Conservation (phyloP, 495 filamentous ascomycete species). For the Aspergillus ostianus region DNA sequence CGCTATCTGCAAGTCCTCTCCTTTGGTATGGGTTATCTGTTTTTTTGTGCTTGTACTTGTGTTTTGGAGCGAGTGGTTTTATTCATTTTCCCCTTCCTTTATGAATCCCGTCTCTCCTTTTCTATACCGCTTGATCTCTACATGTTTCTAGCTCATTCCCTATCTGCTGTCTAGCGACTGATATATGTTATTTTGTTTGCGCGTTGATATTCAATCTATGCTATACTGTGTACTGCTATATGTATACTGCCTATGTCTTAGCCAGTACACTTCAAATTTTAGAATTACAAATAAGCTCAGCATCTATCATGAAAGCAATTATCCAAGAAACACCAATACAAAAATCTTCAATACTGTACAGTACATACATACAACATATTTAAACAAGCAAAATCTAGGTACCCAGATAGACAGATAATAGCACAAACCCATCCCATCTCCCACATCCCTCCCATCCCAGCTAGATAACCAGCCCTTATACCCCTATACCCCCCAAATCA, state of each 20-base stretch:
- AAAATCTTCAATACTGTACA: slow-evolving; percentile 4
- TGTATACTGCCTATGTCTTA: no score
- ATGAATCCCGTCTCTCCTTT: slow-evolving; percentile 4
- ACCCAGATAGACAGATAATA: no score
- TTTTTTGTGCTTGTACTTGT: slow-evolving; percentile 4
- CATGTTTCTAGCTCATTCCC: slow-evolving; percentile 8
- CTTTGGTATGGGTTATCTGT: slow-evolving; percentile 12
- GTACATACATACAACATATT: background rate
- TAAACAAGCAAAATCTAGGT: slow-evolving; percentile 3
- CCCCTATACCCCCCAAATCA: no score
- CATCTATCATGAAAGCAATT: background rate
- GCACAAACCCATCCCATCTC: background rate
- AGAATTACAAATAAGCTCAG: no score
- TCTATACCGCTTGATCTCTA: background rate
- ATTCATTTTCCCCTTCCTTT: slow-evolving; percentile 4
- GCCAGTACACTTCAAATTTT: no score
- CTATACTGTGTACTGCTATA: background rate
- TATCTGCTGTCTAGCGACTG: slow-evolving; percentile 8
- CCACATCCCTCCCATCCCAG: background rate
- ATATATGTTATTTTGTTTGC: slow-evolving; percentile 11
- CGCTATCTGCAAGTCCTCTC: slow-evolving; percentile 22
- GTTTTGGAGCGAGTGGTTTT: background rate
- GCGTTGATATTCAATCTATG: slow-evolving; percentile 1
- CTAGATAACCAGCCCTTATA: no score
- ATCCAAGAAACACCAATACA: background rate